phyloP scores from a whole-genome alignment of 78 protist species.

The Capsaspora owczarzaki region DNA sequence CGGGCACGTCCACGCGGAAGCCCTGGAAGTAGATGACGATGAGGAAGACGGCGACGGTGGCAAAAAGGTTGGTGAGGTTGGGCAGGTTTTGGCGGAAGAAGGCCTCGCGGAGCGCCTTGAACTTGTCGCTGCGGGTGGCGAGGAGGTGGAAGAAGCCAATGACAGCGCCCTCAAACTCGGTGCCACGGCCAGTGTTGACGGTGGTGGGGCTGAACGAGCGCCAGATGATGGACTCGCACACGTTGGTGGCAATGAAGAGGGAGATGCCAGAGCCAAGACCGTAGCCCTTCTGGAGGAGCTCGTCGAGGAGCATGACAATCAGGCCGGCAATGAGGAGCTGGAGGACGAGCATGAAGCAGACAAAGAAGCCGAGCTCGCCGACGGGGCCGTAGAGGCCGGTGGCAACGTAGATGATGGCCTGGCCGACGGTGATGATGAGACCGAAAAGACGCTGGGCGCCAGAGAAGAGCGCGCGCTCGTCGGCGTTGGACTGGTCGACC shows the following conservation, averaged over 20 bases:
- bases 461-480: slow-evolving; percentile 79
- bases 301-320: slow-evolving; percentile 93
- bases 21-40: slow-evolving; percentile 97
- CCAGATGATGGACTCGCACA: slow-evolving; percentile 99
- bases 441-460: slow-evolving; percentile 98
- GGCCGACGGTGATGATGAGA: slow-evolving; percentile 87
- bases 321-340: slow-evolving; percentile 97
- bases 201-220: slow-evolving; percentile 97
- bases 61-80: slow-evolving; percentile 94
- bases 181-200: slow-evolving; percentile 89
- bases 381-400: slow-evolving; percentile 98
- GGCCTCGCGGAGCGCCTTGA: slow-evolving; percentile 94
- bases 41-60: slow-evolving; percentile 94
- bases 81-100: slow-evolving; percentile 98
- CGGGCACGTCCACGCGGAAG: slow-evolving; percentile 90
- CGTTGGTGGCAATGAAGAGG: slow-evolving; percentile 99
- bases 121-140: slow-evolving; percentile 76
- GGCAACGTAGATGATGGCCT: slow-evolving; percentile 91
- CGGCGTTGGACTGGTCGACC: slow-evolving; percentile 84
- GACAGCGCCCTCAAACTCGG: slow-evolving; percentile 99
- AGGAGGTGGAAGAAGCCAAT: slow-evolving; percentile 95
- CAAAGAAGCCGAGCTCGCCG: slow-evolving; percentile 77
- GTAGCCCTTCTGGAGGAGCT: slow-evolving; percentile 98
- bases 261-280: slow-evolving; percentile 99
- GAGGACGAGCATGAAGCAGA: slow-evolving; percentile 83